A percentile compares a stretch with the other conserved stretches of the same genome.
These are phyloP conservation scores for Hylodesmum podocarpum DNA, from an alignment of 306 rosid genomes.

Conservation along the genomic window DNA sequence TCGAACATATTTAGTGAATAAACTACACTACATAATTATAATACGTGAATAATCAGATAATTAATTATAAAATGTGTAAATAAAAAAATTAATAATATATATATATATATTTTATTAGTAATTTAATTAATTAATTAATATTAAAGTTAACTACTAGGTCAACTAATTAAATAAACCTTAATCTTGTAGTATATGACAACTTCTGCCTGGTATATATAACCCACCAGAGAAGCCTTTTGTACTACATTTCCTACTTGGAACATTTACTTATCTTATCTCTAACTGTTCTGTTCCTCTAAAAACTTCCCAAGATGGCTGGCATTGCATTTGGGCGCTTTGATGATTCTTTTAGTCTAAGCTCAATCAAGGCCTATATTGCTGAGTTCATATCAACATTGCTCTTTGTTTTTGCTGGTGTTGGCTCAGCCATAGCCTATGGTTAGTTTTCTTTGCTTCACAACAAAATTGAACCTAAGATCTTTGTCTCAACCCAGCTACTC, in stretches of 20 bases:
- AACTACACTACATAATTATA: too few relatives aligned
- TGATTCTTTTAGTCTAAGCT: constrained; percentile 71
- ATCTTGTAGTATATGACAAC: constrained; percentile 9
- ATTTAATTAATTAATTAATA: too few relatives aligned
- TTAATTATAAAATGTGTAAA: too few relatives aligned
- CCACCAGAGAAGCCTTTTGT: constrained; percentile 36
- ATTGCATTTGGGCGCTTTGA: constrained; percentile 73
- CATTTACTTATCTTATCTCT: constrained; percentile 27
- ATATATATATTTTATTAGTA: too few relatives aligned
- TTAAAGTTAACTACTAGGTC: too few relatives aligned
- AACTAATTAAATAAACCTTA: constrained; percentile 16
- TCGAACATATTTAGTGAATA: too few relatives aligned
- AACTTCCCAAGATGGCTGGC: constrained; percentile 58
- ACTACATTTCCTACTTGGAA: constrained; percentile 25
- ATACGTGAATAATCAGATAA: too few relatives aligned
- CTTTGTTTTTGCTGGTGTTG: constrained; percentile 92
- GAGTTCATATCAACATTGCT: constrained; percentile 92
- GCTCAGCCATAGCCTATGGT: constrained; percentile 87
- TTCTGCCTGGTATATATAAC: constrained; percentile 4
- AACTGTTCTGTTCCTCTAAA: constrained; percentile 25
- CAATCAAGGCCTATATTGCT: constrained; percentile 76
- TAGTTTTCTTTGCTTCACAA: constrained; percentile 19
- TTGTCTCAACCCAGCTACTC: background rate
- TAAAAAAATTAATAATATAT: too few relatives aligned
- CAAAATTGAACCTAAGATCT: background rate